Base-by-base conservation (phyloP, 2,329 filamentous ascomycete species). In the Stagonosporopsis cucurbitacearum region DNA sequence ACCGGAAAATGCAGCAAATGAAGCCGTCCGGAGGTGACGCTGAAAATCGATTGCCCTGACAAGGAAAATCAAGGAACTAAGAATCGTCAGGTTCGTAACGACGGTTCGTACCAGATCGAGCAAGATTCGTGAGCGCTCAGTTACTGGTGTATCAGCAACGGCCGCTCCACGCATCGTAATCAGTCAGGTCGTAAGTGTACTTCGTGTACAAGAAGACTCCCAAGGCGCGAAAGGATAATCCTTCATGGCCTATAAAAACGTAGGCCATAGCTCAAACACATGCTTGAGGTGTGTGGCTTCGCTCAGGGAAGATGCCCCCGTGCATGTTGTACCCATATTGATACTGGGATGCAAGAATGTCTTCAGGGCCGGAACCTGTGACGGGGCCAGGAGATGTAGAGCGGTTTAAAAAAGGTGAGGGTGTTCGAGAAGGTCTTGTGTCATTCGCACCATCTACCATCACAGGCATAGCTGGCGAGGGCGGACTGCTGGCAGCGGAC, bases 251-350 rank as follows among this genome's bases (percentile, higher is more conserved):
- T 55, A 39, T 5, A 45, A 40, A 49, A 28, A 59, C 49, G 59
- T 58, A 50, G 56, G 47, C 39, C 32, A 50, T 32, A 35, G 45
- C 40, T 64, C 66, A 75, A 17, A 75, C 72, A 51, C 73, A 75
- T 42, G 72, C 70, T 55, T 80, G 78, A n/a, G 78, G 78, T 3
- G 79, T 75, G 45, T 80, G 78, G 46, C 75, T 72, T 23, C 64
- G 67, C 56, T 81, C 79, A 43, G 73, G 71, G 48, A 82, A 77
- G 51, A 81, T 77, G 35, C 74, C 75, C 58, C 74, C 75, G 54
- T 79, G 76, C 68, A 72, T 69, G 41, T 65, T 67, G 55, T 70
- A 71, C 69, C 67, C 64, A 64, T 78, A 82, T 19, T 77, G 73
- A 66, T 78, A 80, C 48, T 74, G 71, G 53, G 78, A 78, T 15